phyloP scores from a whole-genome alignment of 1,284 basidiomycete genomes.

The Cryptococcus sp. region DNA sequence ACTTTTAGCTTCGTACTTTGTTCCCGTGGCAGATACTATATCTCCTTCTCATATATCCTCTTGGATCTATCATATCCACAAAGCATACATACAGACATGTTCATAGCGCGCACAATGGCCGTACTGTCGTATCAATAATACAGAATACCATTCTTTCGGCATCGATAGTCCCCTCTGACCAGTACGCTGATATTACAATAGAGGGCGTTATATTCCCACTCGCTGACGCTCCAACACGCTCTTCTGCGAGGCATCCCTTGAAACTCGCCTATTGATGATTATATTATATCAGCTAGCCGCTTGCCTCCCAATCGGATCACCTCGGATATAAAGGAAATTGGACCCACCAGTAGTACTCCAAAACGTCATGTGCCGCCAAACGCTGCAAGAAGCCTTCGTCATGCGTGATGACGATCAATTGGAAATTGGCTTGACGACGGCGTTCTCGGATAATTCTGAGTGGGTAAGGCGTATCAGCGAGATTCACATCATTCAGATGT shows the following conservation, averaged over 20 bases:
- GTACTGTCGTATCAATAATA: background rate
- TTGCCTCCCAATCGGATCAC: too few species aligned
- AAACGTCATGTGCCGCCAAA: slow-evolving; percentile 79
- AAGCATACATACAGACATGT: background rate
- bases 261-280: slow-evolving; percentile 47
- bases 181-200: background rate
- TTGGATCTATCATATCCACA: background rate
- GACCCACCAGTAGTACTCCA: slow-evolving; percentile 86
- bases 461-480: background rate
- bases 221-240: slow-evolving; percentile 47
- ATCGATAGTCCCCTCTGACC: background rate
- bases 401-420: slow-evolving; percentile 96
- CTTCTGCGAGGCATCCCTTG: slow-evolving; percentile 54
- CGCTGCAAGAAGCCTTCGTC: slow-evolving; percentile 65
- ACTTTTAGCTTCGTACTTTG: slow-evolving; percentile 12
- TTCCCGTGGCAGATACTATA: too few species aligned
- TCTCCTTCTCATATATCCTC: too few species aligned
- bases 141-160: background rate
- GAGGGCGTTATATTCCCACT: slow-evolving; percentile 23
- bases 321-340: too few species aligned
- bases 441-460: slow-evolving; percentile 87
- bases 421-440: slow-evolving; percentile 86
- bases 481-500: background rate
- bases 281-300: background rate
- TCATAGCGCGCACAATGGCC: background rate